These are phyloP conservation scores for Sarocladiaceae sp. DNA, from an alignment of 2,329 filamentous ascomycete species.

Conservation along the genomic window DNA sequence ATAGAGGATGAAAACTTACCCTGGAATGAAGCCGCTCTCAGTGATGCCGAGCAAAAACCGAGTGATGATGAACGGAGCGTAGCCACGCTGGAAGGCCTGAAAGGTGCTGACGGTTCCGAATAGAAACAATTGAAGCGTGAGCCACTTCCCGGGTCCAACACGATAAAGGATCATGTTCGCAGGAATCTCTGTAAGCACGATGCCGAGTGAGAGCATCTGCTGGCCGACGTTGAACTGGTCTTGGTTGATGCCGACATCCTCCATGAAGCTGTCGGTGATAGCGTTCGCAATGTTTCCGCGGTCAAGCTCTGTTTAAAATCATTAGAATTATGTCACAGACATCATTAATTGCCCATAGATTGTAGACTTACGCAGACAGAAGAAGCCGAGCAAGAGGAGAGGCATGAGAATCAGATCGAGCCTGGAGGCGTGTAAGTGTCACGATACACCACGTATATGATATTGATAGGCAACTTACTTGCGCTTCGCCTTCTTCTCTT, in stretches of 20 bases:
- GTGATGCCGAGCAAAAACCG: conserved; percentile 48
- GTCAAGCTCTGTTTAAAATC: conserved; percentile 20
- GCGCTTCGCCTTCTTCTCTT: conserved; percentile 32
- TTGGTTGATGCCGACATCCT: conserved; percentile 40
- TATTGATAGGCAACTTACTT: conserved; percentile 24
- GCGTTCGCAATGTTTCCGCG: conserved; percentile 35
- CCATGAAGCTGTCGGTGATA: conserved; percentile 39
- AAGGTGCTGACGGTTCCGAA: conserved; percentile 51
- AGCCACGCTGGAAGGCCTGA: conserved; percentile 46
- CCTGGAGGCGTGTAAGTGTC: conserved; percentile 16
- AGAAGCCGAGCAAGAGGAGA: conserved; percentile 36
- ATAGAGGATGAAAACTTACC: conserved; percentile 16
- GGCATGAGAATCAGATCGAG: conserved; percentile 39
- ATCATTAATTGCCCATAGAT: too few relatives aligned
- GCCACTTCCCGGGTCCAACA: conserved; percentile 40
- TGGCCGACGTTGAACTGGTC: conserved; percentile 44
- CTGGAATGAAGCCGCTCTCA: conserved; percentile 53
- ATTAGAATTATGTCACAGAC: neutral
- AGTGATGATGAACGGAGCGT: conserved; percentile 42
- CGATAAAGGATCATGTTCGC: conserved; percentile 20
- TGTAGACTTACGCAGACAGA: conserved; percentile 33
- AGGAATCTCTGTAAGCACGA: conserved; percentile 40
- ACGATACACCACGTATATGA: neutral
- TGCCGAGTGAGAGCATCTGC: conserved; percentile 42
- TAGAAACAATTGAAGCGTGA: conserved; percentile 48